Base-by-base conservation (phyloP, 177 flowering plant genomes). In the Vitis hybrid region DNA sequence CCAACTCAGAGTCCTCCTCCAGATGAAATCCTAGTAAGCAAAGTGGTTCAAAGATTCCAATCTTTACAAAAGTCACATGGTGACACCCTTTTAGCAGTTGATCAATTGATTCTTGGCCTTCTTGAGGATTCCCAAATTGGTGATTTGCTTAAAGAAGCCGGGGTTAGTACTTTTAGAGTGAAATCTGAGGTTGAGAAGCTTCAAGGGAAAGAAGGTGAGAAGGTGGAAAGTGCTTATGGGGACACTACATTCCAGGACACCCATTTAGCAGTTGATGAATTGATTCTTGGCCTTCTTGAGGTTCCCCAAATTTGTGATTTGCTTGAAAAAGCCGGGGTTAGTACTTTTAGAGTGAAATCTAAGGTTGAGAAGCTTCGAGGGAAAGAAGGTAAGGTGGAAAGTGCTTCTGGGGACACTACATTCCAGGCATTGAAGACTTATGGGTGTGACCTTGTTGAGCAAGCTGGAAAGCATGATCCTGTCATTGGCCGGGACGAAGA, bases 401-500 rank as follows among this genome's bases (percentile, higher is more conserved):
- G 93, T 74, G 97, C 98, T 8, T 72, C 97, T 6, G 98, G 95
- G 2, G 99, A 95, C 53, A 78, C 97, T 1, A 82, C 77, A 4
- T 93, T 95, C 61, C 93, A 95, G 53, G 98, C 97, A 2, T 68
- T 94, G 69, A 91, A 92, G 76, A 92, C 97, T 1, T 91, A 94
- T 65, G 98, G 98, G 0, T 82, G 95, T 52, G 98, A 94, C 61
- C 87, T 94, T 9, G 97, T 94, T 9, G 97, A 92, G 74, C 79
- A 84, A 54, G 98, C 95, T 0, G 97, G 94, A 29, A 94, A 94
- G 73, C 88, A 93, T 6, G 99, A 93, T 53, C 99, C 98, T 0
- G 99, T 94, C 2, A 93, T 94, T 54, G 99, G 99, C 0, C 70
- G 99, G 39, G 97, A 94, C 65, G 98, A 94, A 50, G 97, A 92